Evolutionary conservation across 108 stramenopile genomes (phyloP), one percentile per base, ranked within the genome.

Genomic region (Stephanodiscus minutulus): DNA sequence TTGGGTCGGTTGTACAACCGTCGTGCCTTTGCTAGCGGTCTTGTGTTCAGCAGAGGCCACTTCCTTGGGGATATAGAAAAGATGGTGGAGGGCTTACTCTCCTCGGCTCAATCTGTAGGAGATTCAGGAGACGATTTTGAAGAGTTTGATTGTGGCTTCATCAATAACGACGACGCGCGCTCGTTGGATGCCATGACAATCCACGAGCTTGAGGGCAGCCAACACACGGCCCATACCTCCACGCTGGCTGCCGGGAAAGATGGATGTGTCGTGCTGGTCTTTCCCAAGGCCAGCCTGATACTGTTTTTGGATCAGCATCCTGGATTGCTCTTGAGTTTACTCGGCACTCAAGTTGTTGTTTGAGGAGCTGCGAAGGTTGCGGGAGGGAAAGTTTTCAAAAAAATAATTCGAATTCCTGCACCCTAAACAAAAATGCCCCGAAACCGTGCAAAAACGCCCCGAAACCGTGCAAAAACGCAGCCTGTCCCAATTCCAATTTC

Each of bases 1-100:
- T 79, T 94, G 17, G 90, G 88, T 25, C 76, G 88, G 17, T 65
- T 94, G 31, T 91, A 90, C 66, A 89, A 86, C 50, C 81, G 88
- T 0, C 85, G 88, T n/a, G 84, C 90, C 2, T 90, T 89, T 66
- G 89, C 90, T 11, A 81, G 82, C 54, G 93, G 93, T 5, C 81
- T 91, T 27, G 87, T 94, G 6, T 94, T 94, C 58, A 94, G 92
- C 62, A 80, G 87, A 63, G 93, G 93, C 9, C 93, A 94, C 66
- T 91, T 94, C 56, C 81, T 94, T 55, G 93, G 93, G 9, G 93
- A 94, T 64, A 84, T 94, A 10, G 91, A 90, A 20, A 94, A 89
- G 50, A 94, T 94, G 93, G 87, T 94, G 6, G 85, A 86, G 20
- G 90, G 88, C 5, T 65, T 90, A 39, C 69, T 92, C 4, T 81